A percentile compares a stretch with the other conserved stretches of the same genome.
These are phyloP conservation scores for Rhodotorula sp. DNA, from an alignment of 1,284 basidiomycete genomes.

Conservation along the genomic window DNA sequence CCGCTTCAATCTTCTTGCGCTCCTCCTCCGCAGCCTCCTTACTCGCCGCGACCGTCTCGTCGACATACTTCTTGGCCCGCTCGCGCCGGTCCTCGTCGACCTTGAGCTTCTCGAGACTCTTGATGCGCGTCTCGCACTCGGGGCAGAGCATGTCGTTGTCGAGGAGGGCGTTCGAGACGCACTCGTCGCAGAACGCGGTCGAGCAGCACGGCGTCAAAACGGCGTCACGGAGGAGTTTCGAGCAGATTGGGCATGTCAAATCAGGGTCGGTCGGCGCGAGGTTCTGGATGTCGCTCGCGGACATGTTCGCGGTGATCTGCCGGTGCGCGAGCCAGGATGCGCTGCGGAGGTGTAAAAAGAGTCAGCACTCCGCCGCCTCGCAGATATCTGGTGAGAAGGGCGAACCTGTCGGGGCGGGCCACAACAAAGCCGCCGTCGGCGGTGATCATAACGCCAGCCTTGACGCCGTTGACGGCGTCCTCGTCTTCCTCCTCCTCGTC, in stretches of 20 bases:
- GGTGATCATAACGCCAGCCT: slow-evolving; percentile 88
- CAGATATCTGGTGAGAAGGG: too few relatives aligned
- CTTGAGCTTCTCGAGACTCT: slow-evolving; percentile 76
- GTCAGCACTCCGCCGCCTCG: neutral
- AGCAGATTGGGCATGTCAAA: slow-evolving; percentile 81
- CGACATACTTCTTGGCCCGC: slow-evolving; percentile 74
- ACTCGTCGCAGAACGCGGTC: slow-evolving; percentile 89
- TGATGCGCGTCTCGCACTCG: slow-evolving; percentile 77
- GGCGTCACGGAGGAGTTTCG: slow-evolving; percentile 81
- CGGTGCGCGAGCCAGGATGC: slow-evolving; percentile 88
- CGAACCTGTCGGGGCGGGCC: slow-evolving; percentile 71
- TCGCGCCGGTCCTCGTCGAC: slow-evolving; percentile 73
- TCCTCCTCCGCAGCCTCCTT: slow-evolving; percentile 58
- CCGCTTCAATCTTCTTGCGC: slow-evolving; percentile 40
- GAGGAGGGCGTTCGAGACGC: slow-evolving; percentile 82
- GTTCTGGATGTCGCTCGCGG: slow-evolving; percentile 80
- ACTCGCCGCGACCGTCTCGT: slow-evolving; percentile 76
- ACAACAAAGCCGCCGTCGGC: slow-evolving; percentile 95
- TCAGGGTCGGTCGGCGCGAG: slow-evolving; percentile 68
- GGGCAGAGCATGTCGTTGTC: slow-evolving; percentile 92
- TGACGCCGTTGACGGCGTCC: slow-evolving; percentile 4
- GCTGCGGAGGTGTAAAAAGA: slow-evolving; percentile 51
- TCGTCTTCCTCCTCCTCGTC: slow-evolving; percentile 20
- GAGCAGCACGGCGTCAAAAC: slow-evolving; percentile 88
- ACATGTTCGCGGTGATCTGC: slow-evolving; percentile 70